Evolutionary conservation across 108 stramenopile species (phyloP).

Genomic region (Pseudonitzschia delicatissima): DNA sequence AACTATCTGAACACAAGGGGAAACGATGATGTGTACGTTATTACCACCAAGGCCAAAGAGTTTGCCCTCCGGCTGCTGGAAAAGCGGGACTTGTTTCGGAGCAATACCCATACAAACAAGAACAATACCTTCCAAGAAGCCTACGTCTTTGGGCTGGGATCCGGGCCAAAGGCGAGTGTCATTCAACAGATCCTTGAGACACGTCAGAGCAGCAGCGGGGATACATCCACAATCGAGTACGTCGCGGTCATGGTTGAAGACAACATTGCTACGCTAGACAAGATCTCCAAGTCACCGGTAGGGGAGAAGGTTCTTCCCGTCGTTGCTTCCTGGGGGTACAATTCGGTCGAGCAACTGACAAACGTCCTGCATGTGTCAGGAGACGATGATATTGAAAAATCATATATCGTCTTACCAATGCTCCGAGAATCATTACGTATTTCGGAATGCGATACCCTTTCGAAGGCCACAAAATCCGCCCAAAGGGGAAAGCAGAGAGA

Average conservation of each 20-base stretch:
- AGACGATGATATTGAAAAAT: neutral
- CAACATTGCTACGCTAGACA: conserved; percentile 22
- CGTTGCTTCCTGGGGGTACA: conserved; percentile 37
- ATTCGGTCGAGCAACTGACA: conserved; percentile 20
- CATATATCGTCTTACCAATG: neutral
- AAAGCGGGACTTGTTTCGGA: conserved; percentile 13
- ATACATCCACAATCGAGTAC: neutral
- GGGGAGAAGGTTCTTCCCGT: conserved; percentile 9
- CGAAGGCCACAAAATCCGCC: neutral
- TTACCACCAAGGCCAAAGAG: conserved; percentile 34
- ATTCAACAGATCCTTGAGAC: conserved; percentile 6
- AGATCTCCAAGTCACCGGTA: conserved; percentile 11
- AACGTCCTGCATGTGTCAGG: neutral
- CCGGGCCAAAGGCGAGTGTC: conserved; percentile 23
- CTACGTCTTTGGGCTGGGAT: conserved; percentile 31
- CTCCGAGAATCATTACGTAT: neutral
- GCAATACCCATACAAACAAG: neutral
- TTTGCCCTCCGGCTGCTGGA: conserved; percentile 29
- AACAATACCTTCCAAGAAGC: conserved; percentile 1
- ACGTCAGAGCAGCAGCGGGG: neutral
- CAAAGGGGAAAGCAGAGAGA: neutral
- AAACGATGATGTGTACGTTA: conserved; percentile 21
- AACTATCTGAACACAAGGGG: neutral
- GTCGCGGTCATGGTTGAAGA: conserved; percentile 33
- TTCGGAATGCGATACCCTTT: neutral